Evolutionary conservation across 257 asterid species (phyloP), one percentile per base, ranked within the genome.

Genomic region (Penstemon newberryi): DNA sequence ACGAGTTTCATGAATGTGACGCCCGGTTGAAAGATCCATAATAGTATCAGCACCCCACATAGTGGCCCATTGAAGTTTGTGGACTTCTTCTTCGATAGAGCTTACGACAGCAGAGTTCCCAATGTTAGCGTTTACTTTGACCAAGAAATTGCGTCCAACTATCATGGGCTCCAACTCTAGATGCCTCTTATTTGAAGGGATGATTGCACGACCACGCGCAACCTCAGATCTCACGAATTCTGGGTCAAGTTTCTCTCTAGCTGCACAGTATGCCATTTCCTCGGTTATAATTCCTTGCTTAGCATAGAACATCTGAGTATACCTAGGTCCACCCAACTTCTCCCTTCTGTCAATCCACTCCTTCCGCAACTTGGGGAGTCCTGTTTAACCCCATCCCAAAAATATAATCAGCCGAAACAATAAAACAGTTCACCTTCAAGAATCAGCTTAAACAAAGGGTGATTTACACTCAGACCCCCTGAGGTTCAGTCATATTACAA

Each of bases 1-100:
- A 12, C 98, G 97, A 15, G 98, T 93, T 62, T 93, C 97, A 8
- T 93, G 97, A 76, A 93, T 93, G 83, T 93, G 95, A 45, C 94
- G 89, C 0, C 98, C 98, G 0, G 98, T 90, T 0, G 98, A 93
- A 42, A 93, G 98, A 70, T 93, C 97, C 97, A 93, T 93, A 8
- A 88, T 85, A 2, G 98, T 93, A 63, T 93, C 98, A 1, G 97
- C 98, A 3, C 97, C 97, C 97, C 98, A 93, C 97, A 90, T 90
- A 39, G 97, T 93, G 46, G 97, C 98, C 98, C 97, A 93, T 69
- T 93, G 97, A 36, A 93, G 98, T 76, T 93, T 93, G 77, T 93
- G 95, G 49, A 93, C 98, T 82, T 93, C 97, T 78, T 93, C 96
- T 75, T 93, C 98, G 5, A 93, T 93, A 7, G 97, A 93, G 85